Evolutionary conservation across 2,329 filamentous ascomycete species (phyloP), one percentile per base, ranked within the genome.

Genomic region (Hypoxylon sp.): DNA sequence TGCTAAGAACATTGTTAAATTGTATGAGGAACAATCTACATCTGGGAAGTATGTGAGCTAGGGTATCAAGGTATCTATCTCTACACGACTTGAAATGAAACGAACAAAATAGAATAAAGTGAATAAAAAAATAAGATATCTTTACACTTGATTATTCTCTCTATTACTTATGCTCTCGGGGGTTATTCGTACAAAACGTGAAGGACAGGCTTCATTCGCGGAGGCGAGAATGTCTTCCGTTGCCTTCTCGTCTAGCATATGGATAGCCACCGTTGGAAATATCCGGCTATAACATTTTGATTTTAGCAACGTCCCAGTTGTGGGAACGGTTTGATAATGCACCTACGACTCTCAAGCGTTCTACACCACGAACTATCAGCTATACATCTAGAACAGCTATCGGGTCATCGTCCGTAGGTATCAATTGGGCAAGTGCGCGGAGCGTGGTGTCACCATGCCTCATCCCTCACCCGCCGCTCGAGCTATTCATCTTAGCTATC

Each of bases 311-410:
- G 17, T 22, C 17, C 39, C 13, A 44, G 5, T 19, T 9, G 17
- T 3, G 10, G 39, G n/a, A 19, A 44, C 17, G 19, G 2, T 10
- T 44, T 19, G 17, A 10, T 22, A 81, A 84, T 2, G 84, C 86
- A 77, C 88, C 87, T 2, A 88, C 86, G 10, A 88, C 86, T 44
- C 87, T 79, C 13, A 88, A 76, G 0, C 83, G 81, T 1, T 80
- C 77, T 0, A 86, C 83, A 1, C 85, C 85, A 26, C 84, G 79
- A 3, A 89, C 86, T 9, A 82, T 80, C 73, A 88, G 87, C 65
- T 83, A 79, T 0, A 78, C 79, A 72, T 88, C 84, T 50, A 89
- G 74, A 2, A 88, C 85, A 3, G 85, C 86, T 75, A 82, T 82
- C 2, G 78, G 77, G 74, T 88, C 86, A 22, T 80, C 79, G 26